These are phyloP conservation scores for Dactylonectria estremocensis DNA, from an alignment of 2,329 filamentous ascomycete species.

Conservation along the genomic window DNA sequence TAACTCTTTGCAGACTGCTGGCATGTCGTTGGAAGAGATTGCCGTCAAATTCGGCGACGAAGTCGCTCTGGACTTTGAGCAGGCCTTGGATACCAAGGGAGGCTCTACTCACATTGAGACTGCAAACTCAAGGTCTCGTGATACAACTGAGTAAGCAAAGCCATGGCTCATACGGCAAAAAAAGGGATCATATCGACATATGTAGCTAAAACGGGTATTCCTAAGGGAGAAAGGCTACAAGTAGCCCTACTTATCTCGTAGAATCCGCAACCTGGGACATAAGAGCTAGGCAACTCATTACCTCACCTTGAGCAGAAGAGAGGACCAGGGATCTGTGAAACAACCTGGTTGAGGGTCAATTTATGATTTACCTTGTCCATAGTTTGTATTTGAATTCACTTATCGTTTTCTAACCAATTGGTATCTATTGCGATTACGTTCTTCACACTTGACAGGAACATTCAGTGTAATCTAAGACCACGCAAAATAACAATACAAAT, in stretches of 20 bases:
- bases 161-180: not conserved
- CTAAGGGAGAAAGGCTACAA: not conserved
- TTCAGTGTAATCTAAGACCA: not conserved
- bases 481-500: not conserved
- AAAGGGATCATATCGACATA: not conserved
- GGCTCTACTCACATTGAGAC: not conserved
- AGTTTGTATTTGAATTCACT: not conserved
- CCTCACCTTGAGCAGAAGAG: not conserved
- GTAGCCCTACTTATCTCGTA: not conserved
- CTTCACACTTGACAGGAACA: not conserved
- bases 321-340: not conserved
- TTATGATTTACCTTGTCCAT: not conserved
- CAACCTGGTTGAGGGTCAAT: not conserved
- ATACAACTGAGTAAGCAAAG: not conserved
- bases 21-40: not conserved
- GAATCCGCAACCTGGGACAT: not conserved
- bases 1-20: not conserved
- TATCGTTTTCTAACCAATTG: not conserved
- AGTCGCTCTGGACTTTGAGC: not conserved
- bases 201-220: not conserved
- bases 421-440: not conserved
- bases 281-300: not conserved
- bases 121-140: not conserved
- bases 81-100: not conserved
- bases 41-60: not conserved